A percentile compares a stretch with the other conserved stretches of the same genome.
These are phyloP conservation scores for Colletotrichum nymphaeae DNA, from an alignment of 2,329 filamentous ascomycete genomes.

Conservation along the genomic window DNA sequence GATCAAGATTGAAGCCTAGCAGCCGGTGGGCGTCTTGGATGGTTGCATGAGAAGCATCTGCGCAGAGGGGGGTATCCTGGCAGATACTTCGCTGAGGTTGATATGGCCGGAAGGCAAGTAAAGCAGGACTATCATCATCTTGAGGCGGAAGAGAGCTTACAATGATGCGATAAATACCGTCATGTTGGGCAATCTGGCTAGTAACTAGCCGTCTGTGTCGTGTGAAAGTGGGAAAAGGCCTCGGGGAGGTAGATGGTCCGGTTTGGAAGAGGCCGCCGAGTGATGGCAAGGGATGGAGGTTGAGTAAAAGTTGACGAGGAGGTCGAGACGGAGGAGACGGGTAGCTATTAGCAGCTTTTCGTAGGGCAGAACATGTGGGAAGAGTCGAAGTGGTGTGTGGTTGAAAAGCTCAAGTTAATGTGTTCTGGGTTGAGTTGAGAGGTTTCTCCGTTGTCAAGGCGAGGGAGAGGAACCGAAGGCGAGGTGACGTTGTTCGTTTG, in stretches of 20 bases:
- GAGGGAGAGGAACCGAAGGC: not conserved
- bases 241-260: not conserved
- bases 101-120: not conserved
- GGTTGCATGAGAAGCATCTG: not conserved
- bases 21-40: not conserved
- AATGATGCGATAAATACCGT: conserved; percentile 64
- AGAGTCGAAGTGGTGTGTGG: not conserved
- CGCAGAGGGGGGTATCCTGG: conserved; percentile 1
- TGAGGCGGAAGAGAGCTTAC: conserved; percentile 47
- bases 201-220: not conserved
- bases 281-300: not conserved
- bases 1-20: not conserved
- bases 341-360: conserved; percentile 21
- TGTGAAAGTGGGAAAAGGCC: not conserved
- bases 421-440: conserved; percentile 17
- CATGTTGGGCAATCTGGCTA: conserved; percentile 49
- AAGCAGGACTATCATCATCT: not conserved
- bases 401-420: not conserved
- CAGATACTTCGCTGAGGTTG: not conserved
- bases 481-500: conserved; percentile 1
- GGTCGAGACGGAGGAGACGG: not conserved
- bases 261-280: not conserved
- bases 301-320: not conserved
- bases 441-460: conserved; percentile 20
- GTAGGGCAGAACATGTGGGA: conserved; percentile 24